Evolutionary conservation across 805 yeast species (phyloP).

Genomic region (Myxozyma udenii): DNA sequence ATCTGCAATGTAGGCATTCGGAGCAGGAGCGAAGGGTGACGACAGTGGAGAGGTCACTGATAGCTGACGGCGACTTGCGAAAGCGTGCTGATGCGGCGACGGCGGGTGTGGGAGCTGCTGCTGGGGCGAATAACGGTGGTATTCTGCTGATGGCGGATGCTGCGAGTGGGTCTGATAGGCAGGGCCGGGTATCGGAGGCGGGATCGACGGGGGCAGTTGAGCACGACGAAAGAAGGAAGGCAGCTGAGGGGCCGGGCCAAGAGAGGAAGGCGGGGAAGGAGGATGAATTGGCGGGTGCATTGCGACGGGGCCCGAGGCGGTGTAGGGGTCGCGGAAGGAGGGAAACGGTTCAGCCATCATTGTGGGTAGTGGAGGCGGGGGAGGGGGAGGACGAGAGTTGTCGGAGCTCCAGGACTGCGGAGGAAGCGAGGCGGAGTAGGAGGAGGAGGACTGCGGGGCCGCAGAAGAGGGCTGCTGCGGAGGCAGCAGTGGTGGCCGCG

Average conservation of each 20-base stretch:
- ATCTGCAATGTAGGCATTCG: no score
- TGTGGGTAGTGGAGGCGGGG: neutral
- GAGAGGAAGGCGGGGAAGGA: neutral
- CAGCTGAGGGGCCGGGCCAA: slow-evolving; percentile 7
- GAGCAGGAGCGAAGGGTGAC: no score
- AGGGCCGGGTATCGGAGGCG: neutral
- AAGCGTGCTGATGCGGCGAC: no score
- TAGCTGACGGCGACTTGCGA: no score
- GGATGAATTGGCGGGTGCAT: neutral
- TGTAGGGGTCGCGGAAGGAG: slow-evolving; percentile 3
- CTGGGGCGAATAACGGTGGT: neutral
- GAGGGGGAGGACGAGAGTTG: no score
- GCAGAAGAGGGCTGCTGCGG: neutral
- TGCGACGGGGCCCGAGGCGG: neutral
- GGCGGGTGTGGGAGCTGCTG: neutral
- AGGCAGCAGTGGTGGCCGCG: neutral
- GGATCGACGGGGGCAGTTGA: neutral
- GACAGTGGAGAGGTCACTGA: no score
- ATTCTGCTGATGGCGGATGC: slow-evolving; percentile 7
- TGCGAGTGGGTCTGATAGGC: neutral
- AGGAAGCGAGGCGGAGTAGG: neutral
- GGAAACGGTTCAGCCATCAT: slow-evolving; percentile 26
- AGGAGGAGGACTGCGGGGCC: slow-evolving; percentile 1
- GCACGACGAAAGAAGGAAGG: slow-evolving; percentile 8
- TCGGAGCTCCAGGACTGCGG: no score